Conservation (phyloP, 2,329 filamentous ascomycete genomes). For the Colletotrichum aenigma region DNA sequence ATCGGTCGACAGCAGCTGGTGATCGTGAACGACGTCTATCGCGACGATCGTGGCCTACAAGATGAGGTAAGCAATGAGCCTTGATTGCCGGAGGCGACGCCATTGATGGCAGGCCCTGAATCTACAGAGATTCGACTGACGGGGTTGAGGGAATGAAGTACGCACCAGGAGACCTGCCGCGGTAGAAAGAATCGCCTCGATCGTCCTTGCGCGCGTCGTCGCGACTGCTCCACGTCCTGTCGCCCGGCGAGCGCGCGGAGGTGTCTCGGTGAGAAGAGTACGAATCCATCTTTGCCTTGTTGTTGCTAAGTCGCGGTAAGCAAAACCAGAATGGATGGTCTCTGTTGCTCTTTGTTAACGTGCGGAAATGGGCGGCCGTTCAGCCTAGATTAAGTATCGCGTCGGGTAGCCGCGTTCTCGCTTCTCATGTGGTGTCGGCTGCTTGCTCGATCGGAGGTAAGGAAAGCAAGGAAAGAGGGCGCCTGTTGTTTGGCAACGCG, state of each 20-base stretch:
- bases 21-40: slow-evolving; percentile 73
- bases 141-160: slow-evolving; percentile 23
- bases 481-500: slow-evolving; percentile 57
- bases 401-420: slow-evolving; percentile 24
- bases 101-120: not conserved
- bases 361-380: slow-evolving; percentile 5
- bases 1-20: slow-evolving; percentile 73
- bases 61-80: slow-evolving; percentile 5
- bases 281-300: slow-evolving; percentile 51
- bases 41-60: slow-evolving; percentile 60
- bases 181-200: slow-evolving; percentile 65
- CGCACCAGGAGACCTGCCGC: slow-evolving; percentile 74
- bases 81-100: not conserved
- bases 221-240: slow-evolving; percentile 55
- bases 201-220: slow-evolving; percentile 61
- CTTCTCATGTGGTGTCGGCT: slow-evolving; percentile 30
- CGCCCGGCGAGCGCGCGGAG: slow-evolving; percentile 55
- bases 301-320: not conserved
- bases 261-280: slow-evolving; percentile 58
- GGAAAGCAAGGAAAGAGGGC: slow-evolving; percentile 26
- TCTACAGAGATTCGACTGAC: not conserved
- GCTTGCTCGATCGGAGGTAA: slow-evolving; percentile 27
- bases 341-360: not conserved
- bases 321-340: not conserved
- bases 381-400: slow-evolving; percentile 22